Conservation (phyloP, 192 early-diverging fungal species). For the Rhizophagus clarus region DNA sequence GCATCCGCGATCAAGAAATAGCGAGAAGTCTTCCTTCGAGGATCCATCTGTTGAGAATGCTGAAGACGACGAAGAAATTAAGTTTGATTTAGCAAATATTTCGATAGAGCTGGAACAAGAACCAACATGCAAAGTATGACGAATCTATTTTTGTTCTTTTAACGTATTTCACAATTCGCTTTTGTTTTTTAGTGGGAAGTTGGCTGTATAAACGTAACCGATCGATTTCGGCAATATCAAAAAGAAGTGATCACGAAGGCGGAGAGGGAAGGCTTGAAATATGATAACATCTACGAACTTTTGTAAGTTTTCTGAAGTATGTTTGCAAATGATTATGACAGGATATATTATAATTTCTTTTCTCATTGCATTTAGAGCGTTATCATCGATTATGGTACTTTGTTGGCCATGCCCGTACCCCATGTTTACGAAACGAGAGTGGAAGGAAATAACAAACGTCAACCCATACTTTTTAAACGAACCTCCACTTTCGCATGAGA, state of each 20-base stretch:
- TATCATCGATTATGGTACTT: constrained; percentile 36
- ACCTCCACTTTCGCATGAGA: constrained; percentile 28
- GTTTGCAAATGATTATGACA: constrained; percentile 6
- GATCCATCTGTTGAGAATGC: too few species aligned
- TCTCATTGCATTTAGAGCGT: constrained; percentile 35
- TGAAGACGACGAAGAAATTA: not conserved
- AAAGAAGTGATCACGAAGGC: not conserved
- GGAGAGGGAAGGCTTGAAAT: not conserved
- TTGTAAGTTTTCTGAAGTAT: constrained; percentile 20
- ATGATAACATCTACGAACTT: constrained; percentile 1
- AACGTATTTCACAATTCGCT: constrained; percentile 12
- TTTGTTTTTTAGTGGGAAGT: constrained; percentile 25
- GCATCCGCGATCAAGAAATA: not conserved
- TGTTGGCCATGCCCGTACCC: constrained; percentile 31
- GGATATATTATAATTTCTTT: constrained; percentile 25
- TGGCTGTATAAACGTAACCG: not conserved
- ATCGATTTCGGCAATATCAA: constrained; percentile 24
- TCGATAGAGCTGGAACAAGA: not conserved
- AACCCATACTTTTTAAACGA: constrained; percentile 33
- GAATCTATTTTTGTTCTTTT: constrained; percentile 1
- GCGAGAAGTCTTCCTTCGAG: not conserved
- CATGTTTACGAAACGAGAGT: constrained; percentile 33
- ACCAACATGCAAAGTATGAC: constrained; percentile 17
- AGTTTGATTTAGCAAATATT: constrained; percentile 15
- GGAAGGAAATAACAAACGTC: constrained; percentile 25